Percentiles rank a stretch among this genome's conserved stretches.
Evolutionary conservation across 495 filamentous ascomycete species (phyloP).

Genomic region (Trichoderma parareesei): DNA sequence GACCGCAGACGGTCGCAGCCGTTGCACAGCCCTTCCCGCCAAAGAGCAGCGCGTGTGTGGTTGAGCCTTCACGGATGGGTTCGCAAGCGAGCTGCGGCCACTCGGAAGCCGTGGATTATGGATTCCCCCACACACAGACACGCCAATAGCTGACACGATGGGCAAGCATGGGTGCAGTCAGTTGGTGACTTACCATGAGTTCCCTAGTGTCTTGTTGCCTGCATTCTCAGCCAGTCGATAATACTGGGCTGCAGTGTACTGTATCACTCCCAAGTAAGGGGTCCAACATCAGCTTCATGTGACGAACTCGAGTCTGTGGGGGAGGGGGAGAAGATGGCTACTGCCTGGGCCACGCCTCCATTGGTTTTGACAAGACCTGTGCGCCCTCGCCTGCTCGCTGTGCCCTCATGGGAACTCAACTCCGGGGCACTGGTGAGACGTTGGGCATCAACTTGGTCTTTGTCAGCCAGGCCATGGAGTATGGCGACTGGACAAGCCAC

Average conservation of each 20-base stretch:
- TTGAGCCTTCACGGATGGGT: conserved; percentile 11
- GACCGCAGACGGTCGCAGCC: conserved; percentile 11
- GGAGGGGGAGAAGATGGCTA: background rate
- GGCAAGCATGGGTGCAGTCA: background rate
- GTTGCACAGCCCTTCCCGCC: conserved; percentile 11
- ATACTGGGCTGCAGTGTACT: conserved; percentile 86
- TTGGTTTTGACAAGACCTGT: background rate
- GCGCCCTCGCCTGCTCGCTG: conserved; percentile 8
- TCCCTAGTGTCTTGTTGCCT: conserved; percentile 84
- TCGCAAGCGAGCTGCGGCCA: conserved; percentile 14
- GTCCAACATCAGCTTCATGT: conserved; percentile 31
- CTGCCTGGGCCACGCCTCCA: background rate
- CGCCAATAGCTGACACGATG: conserved; percentile 13
- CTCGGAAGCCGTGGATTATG: conserved; percentile 10
- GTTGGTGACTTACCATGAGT: conserved; percentile 72
- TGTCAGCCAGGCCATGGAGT: background rate
- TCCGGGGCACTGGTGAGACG: background rate
- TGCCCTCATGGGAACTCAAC: conserved; percentile 37
- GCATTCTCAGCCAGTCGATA: conserved; percentile 85
- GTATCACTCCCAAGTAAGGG: conserved; percentile 20
- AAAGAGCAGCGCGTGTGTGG: conserved; percentile 9
- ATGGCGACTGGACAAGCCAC: background rate
- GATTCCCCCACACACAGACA: background rate
- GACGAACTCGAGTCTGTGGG: conserved; percentile 17
- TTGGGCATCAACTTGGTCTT: conserved; percentile 7